phyloP scores from a whole-genome alignment of 1,284 basidiomycete genomes.

The Boletellus deceptivus region DNA sequence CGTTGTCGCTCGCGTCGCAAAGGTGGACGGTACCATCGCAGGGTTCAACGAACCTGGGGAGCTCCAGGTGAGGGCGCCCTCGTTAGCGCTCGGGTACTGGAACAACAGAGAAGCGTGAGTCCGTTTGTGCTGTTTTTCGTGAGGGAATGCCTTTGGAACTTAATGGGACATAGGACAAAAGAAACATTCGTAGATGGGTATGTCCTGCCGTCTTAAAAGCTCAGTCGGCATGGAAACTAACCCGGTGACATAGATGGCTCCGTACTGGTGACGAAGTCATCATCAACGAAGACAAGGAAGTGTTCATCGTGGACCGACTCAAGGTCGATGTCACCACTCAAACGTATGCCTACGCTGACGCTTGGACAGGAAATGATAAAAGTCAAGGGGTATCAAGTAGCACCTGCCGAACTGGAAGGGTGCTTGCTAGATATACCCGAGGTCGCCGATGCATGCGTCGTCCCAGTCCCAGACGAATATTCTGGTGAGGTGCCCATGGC shows the following conservation, averaged over 20 bases:
- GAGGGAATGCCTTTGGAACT: neutral
- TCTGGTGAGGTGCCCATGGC: conserved; percentile 62
- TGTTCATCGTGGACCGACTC: conserved; percentile 67
- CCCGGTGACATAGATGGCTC: conserved; percentile 52
- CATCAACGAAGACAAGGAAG: conserved; percentile 53
- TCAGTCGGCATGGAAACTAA: conserved; percentile 18
- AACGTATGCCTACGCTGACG: conserved; percentile 1
- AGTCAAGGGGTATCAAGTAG: conserved; percentile 66
- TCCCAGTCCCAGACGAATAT: conserved; percentile 74
- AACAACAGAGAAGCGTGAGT: conserved; percentile 65
- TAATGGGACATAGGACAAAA: conserved; percentile 39
- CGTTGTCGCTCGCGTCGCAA: conserved; percentile 51
- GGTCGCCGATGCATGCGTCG: conserved; percentile 71
- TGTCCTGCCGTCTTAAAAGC: neutral
- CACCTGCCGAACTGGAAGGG: conserved; percentile 71
- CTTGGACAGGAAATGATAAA: conserved; percentile 54
- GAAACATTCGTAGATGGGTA: conserved; percentile 56
- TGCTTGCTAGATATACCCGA: conserved; percentile 67
- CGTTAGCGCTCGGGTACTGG: conserved; percentile 56
- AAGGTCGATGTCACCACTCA: conserved; percentile 43
- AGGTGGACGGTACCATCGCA: conserved; percentile 56
- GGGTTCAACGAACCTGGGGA: conserved; percentile 62
- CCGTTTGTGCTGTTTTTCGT: neutral
- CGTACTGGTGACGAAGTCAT: conserved; percentile 68
- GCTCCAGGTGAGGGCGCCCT: conserved; percentile 54